Evolutionary conservation across 257 asterid species (phyloP).

Genomic region (Eucommia ulmoides): DNA sequence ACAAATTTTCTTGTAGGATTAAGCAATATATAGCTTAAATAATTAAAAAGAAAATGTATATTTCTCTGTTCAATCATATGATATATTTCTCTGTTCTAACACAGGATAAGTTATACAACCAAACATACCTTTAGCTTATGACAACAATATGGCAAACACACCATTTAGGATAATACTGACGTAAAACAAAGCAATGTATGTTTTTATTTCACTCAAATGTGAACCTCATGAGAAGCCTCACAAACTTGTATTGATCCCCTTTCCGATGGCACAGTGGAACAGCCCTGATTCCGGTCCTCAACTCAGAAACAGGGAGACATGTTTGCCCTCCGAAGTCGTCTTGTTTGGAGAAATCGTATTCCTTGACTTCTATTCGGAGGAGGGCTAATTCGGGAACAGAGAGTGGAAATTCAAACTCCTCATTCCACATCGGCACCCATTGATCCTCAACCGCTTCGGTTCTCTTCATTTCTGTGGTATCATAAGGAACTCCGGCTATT

Average conservation of each 20-base stretch:
- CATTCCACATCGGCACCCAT: conserved; percentile 6
- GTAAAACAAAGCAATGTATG: no score
- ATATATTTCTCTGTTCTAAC: no score
- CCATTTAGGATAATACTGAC: no score
- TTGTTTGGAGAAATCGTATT: neutral
- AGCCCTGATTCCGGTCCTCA: conserved; percentile 2
- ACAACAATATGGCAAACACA: no score
- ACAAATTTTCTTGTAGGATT: no score
- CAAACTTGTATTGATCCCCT: conserved; percentile 1
- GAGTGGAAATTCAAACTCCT: conserved; percentile 1
- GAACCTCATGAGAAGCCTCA: conserved; percentile 3
- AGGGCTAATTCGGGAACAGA: neutral
- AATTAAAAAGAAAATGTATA: no score
- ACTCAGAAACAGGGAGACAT: conserved; percentile 1
- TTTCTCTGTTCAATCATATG: no score
- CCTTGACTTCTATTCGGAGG: neutral
- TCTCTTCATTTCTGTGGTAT: conserved; percentile 3
- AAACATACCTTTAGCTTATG: no score
- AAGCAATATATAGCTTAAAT: no score
- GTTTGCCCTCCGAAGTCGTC: neutral
- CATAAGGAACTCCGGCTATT: conserved; percentile 8
- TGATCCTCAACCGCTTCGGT: conserved; percentile 1
- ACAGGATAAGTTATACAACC: no score
- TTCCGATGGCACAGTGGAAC: conserved; percentile 3
- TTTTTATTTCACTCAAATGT: conserved; percentile 3